These are phyloP conservation scores for Aotearoamyces nothofagi DNA, from an alignment of 2,329 filamentous ascomycete species.

Conservation along the genomic window DNA sequence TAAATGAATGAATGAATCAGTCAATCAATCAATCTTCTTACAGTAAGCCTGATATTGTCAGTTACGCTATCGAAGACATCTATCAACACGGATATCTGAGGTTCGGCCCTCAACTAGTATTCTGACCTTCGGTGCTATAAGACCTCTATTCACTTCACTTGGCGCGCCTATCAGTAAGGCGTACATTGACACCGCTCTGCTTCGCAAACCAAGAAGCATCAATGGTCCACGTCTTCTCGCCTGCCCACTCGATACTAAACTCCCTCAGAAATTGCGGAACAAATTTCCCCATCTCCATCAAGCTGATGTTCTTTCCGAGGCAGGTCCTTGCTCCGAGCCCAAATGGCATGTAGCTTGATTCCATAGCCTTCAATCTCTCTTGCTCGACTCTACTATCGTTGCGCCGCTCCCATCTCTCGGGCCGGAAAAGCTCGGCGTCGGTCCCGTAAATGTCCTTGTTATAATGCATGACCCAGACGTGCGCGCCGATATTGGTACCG, in stretches of 20 bases:
- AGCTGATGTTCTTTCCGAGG: constrained; percentile 22
- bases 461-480: constrained; percentile 22
- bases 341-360: background rate
- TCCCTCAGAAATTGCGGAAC: constrained; percentile 19
- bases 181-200: constrained; percentile 9
- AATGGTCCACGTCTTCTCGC: constrained; percentile 20
- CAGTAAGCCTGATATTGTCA: no score
- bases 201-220: constrained; percentile 25
- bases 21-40: no score
- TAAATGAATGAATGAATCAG: no score
- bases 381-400: constrained; percentile 1
- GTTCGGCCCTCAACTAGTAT: no score
- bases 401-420: constrained; percentile 26
- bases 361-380: constrained; percentile 2
- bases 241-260: constrained; percentile 16
- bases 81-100: no score
- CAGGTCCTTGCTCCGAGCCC: constrained; percentile 8
- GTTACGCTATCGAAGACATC: no score
- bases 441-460: constrained; percentile 20
- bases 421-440: constrained; percentile 23
- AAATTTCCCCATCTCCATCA: constrained; percentile 23
- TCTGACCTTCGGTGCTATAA: no score
- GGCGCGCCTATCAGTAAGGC: no score
- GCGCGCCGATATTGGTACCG: constrained; percentile 19
- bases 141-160: no score